Base-by-base conservation (phyloP, 495 filamentous ascomycete genomes). In the Jackrogersella multiformis region DNA sequence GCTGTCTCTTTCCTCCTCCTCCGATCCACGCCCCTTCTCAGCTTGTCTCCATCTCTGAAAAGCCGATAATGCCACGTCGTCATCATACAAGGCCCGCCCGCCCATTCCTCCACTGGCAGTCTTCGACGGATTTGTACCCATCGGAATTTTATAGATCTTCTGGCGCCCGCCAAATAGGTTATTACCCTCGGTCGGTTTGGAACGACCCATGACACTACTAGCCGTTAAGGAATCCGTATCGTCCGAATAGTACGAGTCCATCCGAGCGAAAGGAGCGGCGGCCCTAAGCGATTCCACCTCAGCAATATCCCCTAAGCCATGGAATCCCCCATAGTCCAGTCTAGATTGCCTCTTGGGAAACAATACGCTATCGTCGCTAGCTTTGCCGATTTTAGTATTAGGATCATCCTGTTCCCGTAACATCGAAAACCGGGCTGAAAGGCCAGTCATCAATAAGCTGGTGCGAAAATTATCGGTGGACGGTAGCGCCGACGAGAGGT, bases 341-440 rank as follows among this genome's bases (percentile, higher is more conserved):
- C 88, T 83, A 7, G 92, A 94, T 49, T 88, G 88, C 20, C 92
- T 86, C 69, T 91, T 93, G 4, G 93, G 92, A 61, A 89, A 91
- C 8, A 97, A 75, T 20, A 97, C 93, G 62, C 92, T 96, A 71
- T 97, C 93, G 65, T 97, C 94, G 74, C 91, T 96, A 18, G 94
- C 93, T 76, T 97, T 97, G 39, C 94, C 95, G 28, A 97, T 82
- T 73, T 90, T 90, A 0, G 92, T 92, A 48, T 80, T 87, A 3
- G 93, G 93, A 69, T 97, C 93, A 70, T 97, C 93, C 73, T 97
- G 94, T 75, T 97, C 93, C 69, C 92, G 80, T 15, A 99, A 77
- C 91, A 99, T 98, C 64, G 94, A 97, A 75, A 99, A 99, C 2
- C 95, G 87, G 15, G 95, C 92, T 0, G 94, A 97, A 2, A 99